Base-by-base conservation (phyloP, 441 rosid genomes). In the Cnidoscolus chayamansa region DNA sequence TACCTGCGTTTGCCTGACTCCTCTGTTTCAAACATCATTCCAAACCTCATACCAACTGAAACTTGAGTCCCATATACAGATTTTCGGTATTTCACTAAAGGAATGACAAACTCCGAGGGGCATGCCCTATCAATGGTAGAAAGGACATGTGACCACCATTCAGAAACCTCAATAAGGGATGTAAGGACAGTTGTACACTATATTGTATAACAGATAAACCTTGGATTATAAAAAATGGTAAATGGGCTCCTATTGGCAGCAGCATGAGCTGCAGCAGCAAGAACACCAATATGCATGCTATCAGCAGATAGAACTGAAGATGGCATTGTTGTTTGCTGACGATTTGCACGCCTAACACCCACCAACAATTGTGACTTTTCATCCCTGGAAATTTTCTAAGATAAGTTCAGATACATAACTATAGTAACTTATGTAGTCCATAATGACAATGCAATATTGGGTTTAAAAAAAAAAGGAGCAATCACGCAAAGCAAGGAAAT, bases 211-310 rank as follows among this genome's bases (percentile, higher is more conserved):
- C n/a, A 37, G 65, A 67, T 71, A 68, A 57, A 94, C 97, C 98
- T 92, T 20, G 98, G 98, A 78, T 92, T 94, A 81, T 90, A 94
- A 86, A 89, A 94, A 62, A 94, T 90, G 54, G 91, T 86, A 82
- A 94, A 94, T 35, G 94, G 87, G 73, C 92, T 94, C 17, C 88
- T 84, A 69, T 87, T 90, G 0, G 96, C 86, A 50, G 97, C 92
- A 48, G 99, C 99, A 72, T 94, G 99, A 72, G 99, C 98, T 0
- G 98, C 97, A 76, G 99, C 99, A 74, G 99, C 98, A 76, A 94
- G 99, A 74, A 94, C 93, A 73, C 98, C 99, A n/a, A 94, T 94
- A 81, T 94, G 99, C 98, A 92, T 94, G 78, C 97, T 92, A 65
- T 92, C 99, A 16, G 98, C 93, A 32, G 98, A 94, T 30, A 90